Percentiles rank a stretch among this genome's conserved stretches.
These are phyloP conservation scores for Citrus mangshanensis DNA, from an alignment of 345 rosid genomes.

Conservation along the genomic window DNA sequence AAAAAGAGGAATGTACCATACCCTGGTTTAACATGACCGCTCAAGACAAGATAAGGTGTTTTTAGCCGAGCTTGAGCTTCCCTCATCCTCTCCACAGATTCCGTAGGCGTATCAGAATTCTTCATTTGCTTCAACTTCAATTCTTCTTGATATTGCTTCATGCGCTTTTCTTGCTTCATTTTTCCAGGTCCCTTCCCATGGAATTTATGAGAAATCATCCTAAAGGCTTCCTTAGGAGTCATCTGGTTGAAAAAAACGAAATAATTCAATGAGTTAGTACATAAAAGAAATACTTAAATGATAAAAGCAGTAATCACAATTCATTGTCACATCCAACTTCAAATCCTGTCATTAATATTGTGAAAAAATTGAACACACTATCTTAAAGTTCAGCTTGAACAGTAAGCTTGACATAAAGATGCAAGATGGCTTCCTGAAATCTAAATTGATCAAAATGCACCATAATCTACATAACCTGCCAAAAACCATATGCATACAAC, in stretches of 20 bases:
- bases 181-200: slow-evolving; percentile 99
- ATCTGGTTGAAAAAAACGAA: slow-evolving; percentile 39
- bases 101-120: slow-evolving; percentile 92
- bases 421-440: background rate
- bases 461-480: background rate
- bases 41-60: slow-evolving; percentile 94
- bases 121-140: slow-evolving; percentile 97
- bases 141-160: slow-evolving; percentile 90
- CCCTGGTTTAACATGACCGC: slow-evolving; percentile 97
- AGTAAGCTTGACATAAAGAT: background rate
- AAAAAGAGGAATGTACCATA: slow-evolving; percentile 35
- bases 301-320: background rate
- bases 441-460: background rate
- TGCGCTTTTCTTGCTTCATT: slow-evolving; percentile 94
- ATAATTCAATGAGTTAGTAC: background rate
- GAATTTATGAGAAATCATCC: slow-evolving; percentile 81
- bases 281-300: background rate
- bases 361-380: background rate
- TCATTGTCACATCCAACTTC: background rate
- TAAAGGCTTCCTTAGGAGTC: slow-evolving; percentile 93
- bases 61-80: slow-evolving; percentile 84
- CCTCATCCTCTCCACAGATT: slow-evolving; percentile 91
- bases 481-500: background rate
- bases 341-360: background rate
- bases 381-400: background rate